Evolutionary conservation across 2,329 filamentous ascomycete genomes (phyloP).

Genomic region (Nigrospora sphaerica): DNA sequence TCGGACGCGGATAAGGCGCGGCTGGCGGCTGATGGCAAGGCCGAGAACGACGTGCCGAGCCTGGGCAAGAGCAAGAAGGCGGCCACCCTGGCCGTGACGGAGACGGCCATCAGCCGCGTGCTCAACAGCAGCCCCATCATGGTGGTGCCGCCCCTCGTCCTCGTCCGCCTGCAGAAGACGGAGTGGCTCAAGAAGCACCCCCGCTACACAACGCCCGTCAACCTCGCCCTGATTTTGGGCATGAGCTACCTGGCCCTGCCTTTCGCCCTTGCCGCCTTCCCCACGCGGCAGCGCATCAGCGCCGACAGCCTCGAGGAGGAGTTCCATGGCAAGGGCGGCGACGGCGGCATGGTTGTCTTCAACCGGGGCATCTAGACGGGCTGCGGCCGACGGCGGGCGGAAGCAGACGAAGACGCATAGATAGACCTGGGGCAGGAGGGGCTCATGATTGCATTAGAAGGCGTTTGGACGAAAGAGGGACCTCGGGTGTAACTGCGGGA

Average conservation of each 20-base stretch:
- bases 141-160: constrained; percentile 82
- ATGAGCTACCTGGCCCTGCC: constrained; percentile 87
- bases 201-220: constrained; percentile 70
- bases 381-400: neutral
- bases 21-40: constrained; percentile 48
- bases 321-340: constrained; percentile 75
- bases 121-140: constrained; percentile 95
- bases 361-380: constrained; percentile 73
- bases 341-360: constrained; percentile 83
- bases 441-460: too few relatives aligned
- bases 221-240: constrained; percentile 77
- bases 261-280: constrained; percentile 84
- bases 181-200: constrained; percentile 76
- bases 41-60: constrained; percentile 58
- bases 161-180: constrained; percentile 78
- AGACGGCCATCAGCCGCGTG: constrained; percentile 87
- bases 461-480: too few relatives aligned
- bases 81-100: constrained; percentile 80
- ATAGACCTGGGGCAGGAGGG: too few relatives aligned
- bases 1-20: constrained; percentile 60
- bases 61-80: constrained; percentile 85
- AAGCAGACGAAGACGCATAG: neutral
- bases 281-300: constrained; percentile 77
- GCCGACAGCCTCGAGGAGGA: constrained; percentile 74
- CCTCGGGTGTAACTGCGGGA: too few relatives aligned